Base-by-base conservation (phyloP, 129 eudicot species). In the Arctium lappa region DNA sequence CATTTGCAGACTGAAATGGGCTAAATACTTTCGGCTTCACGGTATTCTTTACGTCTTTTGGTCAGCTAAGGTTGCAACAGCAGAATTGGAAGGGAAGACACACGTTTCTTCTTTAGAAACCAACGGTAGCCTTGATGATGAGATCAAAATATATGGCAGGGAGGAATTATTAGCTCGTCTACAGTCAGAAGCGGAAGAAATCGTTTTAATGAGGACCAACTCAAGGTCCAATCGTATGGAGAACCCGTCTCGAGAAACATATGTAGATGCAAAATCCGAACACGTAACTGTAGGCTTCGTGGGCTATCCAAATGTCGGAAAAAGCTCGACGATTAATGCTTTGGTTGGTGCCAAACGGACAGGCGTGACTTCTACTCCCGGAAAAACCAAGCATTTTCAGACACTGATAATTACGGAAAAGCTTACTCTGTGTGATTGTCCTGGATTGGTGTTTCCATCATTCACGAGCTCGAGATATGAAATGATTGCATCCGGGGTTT, bases 11-110 rank as follows among this genome's bases (percentile, higher is more conserved):
- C 84, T 78, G 39, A 90, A 91, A 80, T 95, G 99, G 99, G 99
- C 97, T 0, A 56, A 88, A 31, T 93, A 93, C 86, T 93, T 95
- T 87, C 92, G 72, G 42, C 86, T 80, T 50, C 88, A 91, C 12
- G 97, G 90, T 42, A 95, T 93, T 85, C 92, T 95, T 73, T 90
- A 88, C 66, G 2, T 93, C 39, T 95, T 95, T 84, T 95, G 99
- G 99, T 95, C 99, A 0, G 99, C 97, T 12, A 95, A 93, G 74
- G 99, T 94, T 81, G 99, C 97, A 80, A 65, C 97, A 77, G 97
- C 97, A 1, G 88, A 79, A 15, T 83, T 90, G 60, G 97, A 95
- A 73, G 98, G 97, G 73, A 89, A 92, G 78, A 79, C 69, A 32
- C 74, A 8, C 6, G 85, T 9, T 60, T 56, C 34, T 69, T 36